Evolutionary conservation across 1,139 yeast species (phyloP).

Genomic region (Sugiyamaella paludigena): DNA sequence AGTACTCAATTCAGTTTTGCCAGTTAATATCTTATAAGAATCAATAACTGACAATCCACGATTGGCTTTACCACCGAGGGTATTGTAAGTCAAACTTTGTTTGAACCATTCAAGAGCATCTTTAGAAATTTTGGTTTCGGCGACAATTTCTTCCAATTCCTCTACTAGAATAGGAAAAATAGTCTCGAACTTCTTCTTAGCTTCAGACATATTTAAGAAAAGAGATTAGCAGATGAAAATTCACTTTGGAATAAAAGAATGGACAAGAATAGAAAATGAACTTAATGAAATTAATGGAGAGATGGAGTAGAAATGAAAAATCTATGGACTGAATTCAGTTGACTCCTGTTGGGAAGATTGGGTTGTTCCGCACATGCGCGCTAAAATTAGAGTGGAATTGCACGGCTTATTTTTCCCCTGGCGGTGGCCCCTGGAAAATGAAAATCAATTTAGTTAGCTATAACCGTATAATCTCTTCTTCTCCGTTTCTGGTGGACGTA

Average conservation of each 20-base stretch:
- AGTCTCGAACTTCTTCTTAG: slow-evolving; percentile 61
- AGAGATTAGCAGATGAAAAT: not conserved
- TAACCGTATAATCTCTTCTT: too few relatives aligned
- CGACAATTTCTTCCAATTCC: slow-evolving; percentile 65
- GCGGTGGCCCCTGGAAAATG: too few relatives aligned
- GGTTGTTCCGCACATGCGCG: too few relatives aligned
- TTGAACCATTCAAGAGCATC: slow-evolving; percentile 89
- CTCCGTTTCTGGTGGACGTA: too few relatives aligned
- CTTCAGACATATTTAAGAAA: slow-evolving; percentile 17
- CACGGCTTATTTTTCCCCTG: too few relatives aligned
- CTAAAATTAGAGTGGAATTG: too few relatives aligned
- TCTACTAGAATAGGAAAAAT: slow-evolving; percentile 76
- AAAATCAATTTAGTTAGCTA: too few relatives aligned
- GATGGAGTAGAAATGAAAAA: too few relatives aligned
- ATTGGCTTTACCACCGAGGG: slow-evolving; percentile 96
- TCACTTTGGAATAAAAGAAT: not conserved
- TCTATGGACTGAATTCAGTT: too few relatives aligned
- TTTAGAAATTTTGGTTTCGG: slow-evolving; percentile 73
- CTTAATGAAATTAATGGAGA: not conserved
- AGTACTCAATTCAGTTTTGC: slow-evolving; percentile 58
- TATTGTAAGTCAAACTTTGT: slow-evolving; percentile 72
- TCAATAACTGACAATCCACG: slow-evolving; percentile 95
- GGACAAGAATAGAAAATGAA: not conserved
- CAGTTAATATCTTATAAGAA: slow-evolving; percentile 78
- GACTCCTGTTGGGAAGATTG: too few relatives aligned